These are phyloP conservation scores for Thelonectria discophora DNA, from an alignment of 2,329 filamentous ascomycete species.

Conservation along the genomic window DNA sequence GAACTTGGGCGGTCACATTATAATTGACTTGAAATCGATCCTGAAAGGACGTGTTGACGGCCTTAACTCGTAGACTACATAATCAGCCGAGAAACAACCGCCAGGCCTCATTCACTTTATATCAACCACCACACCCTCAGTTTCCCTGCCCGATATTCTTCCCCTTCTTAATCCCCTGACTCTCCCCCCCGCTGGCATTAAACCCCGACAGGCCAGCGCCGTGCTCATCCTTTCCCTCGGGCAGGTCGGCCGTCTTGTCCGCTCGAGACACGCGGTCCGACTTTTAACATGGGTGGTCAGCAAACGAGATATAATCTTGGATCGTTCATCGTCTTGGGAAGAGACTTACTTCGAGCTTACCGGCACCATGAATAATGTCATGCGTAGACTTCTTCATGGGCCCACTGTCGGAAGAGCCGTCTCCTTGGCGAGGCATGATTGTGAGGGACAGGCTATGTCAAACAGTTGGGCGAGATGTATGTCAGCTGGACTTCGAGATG, in stretches of 20 bases:
- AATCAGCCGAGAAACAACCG: too few relatives aligned
- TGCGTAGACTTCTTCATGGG: slow-evolving; percentile 51
- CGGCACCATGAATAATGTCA: slow-evolving; percentile 56
- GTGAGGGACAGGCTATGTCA: slow-evolving; percentile 31
- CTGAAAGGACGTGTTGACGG: too few relatives aligned
- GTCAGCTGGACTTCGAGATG: too few relatives aligned
- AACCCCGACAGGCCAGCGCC: slow-evolving; percentile 52
- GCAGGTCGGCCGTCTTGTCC: slow-evolving; percentile 59
- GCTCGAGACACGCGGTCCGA: slow-evolving; percentile 54
- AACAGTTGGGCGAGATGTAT: neutral
- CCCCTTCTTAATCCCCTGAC: slow-evolving; percentile 53
- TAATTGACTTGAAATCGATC: too few relatives aligned
- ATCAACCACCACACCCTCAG: slow-evolving; percentile 12
- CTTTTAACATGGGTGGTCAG: slow-evolving; percentile 26
- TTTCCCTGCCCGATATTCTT: slow-evolving; percentile 53
- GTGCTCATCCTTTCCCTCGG: slow-evolving; percentile 54
- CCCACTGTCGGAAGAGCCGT: slow-evolving; percentile 58
- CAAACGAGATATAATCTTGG: too few relatives aligned
- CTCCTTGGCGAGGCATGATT: slow-evolving; percentile 60
- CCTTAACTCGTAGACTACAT: too few relatives aligned
- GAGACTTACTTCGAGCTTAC: slow-evolving; percentile 48
- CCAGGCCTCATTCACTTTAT: too few relatives aligned
- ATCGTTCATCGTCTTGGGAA: neutral
- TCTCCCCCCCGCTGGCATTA: slow-evolving; percentile 55
- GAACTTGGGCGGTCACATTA: too few relatives aligned